Percentiles rank a stretch among this genome's conserved stretches.
Conservation (phyloP, 495 filamentous ascomycete genomes). For the Neurospora tetrasperma region DNA sequence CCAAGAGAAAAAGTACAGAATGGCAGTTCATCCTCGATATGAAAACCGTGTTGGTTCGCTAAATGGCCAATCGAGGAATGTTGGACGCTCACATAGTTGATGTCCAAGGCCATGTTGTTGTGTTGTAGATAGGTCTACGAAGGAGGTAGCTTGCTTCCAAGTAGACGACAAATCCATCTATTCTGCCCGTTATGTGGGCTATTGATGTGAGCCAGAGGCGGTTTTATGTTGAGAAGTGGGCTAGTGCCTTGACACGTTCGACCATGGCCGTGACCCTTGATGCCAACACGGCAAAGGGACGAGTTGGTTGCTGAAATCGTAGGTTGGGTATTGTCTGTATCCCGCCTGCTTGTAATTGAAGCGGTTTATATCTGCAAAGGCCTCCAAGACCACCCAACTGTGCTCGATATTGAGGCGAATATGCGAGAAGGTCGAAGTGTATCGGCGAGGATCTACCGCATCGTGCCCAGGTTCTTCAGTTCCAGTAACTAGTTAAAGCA, state of each 20-base stretch:
- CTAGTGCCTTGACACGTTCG: neutral
- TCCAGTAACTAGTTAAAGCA: neutral
- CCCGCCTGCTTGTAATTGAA: neutral
- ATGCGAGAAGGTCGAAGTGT: neutral
- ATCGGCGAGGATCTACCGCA: neutral
- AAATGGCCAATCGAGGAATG: neutral
- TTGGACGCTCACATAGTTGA: neutral
- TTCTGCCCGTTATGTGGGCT: neutral
- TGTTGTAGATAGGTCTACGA: neutral
- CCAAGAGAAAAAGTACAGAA: neutral
- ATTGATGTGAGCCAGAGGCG: neutral
- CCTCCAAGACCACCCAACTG: neutral
- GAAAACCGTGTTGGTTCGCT: neutral
- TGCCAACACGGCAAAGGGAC: neutral
- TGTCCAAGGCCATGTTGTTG: neutral
- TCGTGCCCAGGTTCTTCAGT: neutral
- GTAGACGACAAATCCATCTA: neutral
- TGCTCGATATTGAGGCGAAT: neutral
- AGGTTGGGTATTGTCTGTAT: neutral
- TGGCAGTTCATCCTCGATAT: neutral
- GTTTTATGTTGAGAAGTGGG: neutral
- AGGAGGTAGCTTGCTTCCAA: neutral
- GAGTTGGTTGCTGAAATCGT: neutral
- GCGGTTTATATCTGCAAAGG: neutral
- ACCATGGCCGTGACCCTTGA: neutral